phyloP scores from a whole-genome alignment of 2,329 filamentous ascomycete species.

The Alternaria brassicicola region DNA sequence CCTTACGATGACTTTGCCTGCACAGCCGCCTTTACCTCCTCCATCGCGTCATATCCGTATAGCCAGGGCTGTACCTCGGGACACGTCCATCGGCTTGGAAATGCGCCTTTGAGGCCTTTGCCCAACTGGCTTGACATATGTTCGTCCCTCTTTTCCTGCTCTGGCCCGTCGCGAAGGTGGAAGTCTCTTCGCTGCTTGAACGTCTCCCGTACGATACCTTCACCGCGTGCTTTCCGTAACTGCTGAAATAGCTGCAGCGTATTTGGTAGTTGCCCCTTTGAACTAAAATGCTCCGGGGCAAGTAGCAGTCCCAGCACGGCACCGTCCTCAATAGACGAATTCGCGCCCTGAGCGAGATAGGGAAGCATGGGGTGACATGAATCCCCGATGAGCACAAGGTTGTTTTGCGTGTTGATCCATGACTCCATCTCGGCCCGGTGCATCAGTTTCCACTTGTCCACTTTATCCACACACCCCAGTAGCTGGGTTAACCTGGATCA shows the following conservation, averaged over 20 bases:
- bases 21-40: constrained; percentile 35
- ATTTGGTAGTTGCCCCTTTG: constrained; percentile 37
- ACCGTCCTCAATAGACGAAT: constrained; percentile 71
- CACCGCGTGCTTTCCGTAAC: constrained; percentile 56
- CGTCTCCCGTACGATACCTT: constrained; percentile 66
- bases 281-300: constrained; percentile 19
- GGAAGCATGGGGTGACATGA: constrained; percentile 46
- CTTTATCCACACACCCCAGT: constrained; percentile 57
- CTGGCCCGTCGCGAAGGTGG: constrained; percentile 57
- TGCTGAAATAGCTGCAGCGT: constrained; percentile 54
- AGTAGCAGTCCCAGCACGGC: constrained; percentile 67
- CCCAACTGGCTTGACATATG: constrained; percentile 64
- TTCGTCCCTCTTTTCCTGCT: constrained; percentile 64
- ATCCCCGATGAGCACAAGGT: constrained; percentile 59
- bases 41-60: constrained; percentile 44
- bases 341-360: constrained; percentile 58
- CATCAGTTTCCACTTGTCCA: constrained; percentile 75
- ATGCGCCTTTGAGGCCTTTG: constrained; percentile 57
- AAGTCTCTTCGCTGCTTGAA: constrained; percentile 58
- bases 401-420: constrained; percentile 55
- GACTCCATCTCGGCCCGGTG: constrained; percentile 47
- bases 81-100: constrained; percentile 65
- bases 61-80: constrained; percentile 45
- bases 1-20: background rate
- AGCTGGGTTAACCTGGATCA: constrained; percentile 26